These are phyloP conservation scores for Eustoma russellianum DNA, from an alignment of 257 asterid species.

Conservation along the genomic window DNA sequence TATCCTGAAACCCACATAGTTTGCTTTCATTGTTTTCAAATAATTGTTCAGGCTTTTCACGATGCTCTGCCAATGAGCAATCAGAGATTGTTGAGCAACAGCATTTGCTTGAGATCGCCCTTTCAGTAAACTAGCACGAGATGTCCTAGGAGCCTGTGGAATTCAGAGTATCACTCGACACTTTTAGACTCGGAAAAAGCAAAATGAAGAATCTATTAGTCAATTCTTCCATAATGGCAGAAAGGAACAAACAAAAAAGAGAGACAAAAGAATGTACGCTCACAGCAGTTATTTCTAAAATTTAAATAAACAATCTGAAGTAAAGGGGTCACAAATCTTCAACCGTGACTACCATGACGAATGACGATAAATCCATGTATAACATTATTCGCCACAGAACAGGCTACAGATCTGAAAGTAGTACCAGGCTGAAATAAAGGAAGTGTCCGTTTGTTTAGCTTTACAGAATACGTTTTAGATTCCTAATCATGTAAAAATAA, in stretches of 20 bases:
- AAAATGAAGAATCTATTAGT: too few species aligned
- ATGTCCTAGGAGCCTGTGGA: slow-evolving; percentile 89
- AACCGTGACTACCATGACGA: too few species aligned
- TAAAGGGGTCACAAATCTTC: too few species aligned
- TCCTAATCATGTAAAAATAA: too few species aligned
- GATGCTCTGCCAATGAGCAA: slow-evolving; percentile 99
- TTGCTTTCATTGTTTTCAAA: slow-evolving; percentile 87
- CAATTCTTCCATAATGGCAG: neutral
- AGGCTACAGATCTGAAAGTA: too few species aligned
- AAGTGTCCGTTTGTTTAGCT: too few species aligned
- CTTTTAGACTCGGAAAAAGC: slow-evolving; percentile 1
- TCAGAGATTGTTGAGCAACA: slow-evolving; percentile 90
- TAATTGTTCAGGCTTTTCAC: slow-evolving; percentile 72
- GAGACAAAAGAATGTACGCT: neutral
- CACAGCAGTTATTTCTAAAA: too few species aligned
- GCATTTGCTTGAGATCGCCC: slow-evolving; percentile 93
- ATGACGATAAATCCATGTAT: too few species aligned
- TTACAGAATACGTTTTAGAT: too few species aligned
- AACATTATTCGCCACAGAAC: too few species aligned
- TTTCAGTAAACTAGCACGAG: slow-evolving; percentile 86
- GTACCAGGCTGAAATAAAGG: too few species aligned
- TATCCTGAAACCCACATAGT: slow-evolving; percentile 44
- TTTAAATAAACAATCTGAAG: neutral
- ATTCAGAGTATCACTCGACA: slow-evolving; percentile 8
- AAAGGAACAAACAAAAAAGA: neutral